These are phyloP conservation scores for Coemansia reversa DNA, from an alignment of 192 early-diverging fungal species.

Conservation along the genomic window DNA sequence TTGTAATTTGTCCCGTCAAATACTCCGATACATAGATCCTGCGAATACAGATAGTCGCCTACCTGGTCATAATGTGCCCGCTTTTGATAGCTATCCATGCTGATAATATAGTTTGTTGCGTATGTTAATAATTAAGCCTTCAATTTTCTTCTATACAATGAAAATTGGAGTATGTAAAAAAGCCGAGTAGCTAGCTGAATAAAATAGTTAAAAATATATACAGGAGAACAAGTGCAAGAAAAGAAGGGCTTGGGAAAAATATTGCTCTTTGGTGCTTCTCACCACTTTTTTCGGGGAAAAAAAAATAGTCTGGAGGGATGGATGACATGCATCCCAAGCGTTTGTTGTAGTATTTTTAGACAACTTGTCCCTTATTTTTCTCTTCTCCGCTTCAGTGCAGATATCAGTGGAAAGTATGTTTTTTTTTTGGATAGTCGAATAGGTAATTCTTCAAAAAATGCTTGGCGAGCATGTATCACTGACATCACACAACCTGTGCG, in stretches of 20 bases:
- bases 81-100: background rate
- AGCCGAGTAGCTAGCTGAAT: background rate
- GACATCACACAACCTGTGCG: no score
- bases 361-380: no score
- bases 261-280: background rate
- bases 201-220: background rate
- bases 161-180: no score
- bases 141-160: background rate
- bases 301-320: background rate
- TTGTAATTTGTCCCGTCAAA: conserved; percentile 45
- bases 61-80: conserved; percentile 28
- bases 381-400: no score
- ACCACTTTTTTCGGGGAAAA: background rate
- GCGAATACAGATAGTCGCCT: conserved; percentile 42
- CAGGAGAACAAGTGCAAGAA: conserved; percentile 9
- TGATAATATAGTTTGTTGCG: conserved; percentile 1
- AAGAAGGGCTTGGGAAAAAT: background rate
- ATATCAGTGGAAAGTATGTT: no score
- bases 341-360: no score
- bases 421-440: no score
- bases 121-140: conserved; percentile 5
- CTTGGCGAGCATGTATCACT: no score
- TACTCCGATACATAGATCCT: conserved; percentile 48
- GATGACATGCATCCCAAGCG: background rate
- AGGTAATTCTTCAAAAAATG: no score